Conservation (phyloP, 2,329 filamentous ascomycete species). For the Epichloe scottii region DNA sequence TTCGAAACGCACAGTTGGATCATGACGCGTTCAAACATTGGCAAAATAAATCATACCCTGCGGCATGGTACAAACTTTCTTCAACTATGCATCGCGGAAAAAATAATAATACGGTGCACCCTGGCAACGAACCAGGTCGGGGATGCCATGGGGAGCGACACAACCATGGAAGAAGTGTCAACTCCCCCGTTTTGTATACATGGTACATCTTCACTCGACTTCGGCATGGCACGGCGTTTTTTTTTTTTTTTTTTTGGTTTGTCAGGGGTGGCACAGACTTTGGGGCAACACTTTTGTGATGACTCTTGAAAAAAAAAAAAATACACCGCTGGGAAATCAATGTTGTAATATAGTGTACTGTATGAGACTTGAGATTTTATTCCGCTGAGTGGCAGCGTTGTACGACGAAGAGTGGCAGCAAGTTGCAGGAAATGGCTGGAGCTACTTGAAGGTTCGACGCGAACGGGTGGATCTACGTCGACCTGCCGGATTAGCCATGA, state of each 20-base stretch:
- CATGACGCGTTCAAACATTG: too few relatives aligned
- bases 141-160: neutral
- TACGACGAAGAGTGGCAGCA: neutral
- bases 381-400: neutral
- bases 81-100: neutral
- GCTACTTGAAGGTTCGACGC: too few relatives aligned
- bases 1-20: too few relatives aligned
- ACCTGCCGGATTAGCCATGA: too few relatives aligned
- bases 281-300: slow-evolving; percentile 9
- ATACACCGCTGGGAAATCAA: slow-evolving; percentile 16
- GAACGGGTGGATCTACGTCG: too few relatives aligned
- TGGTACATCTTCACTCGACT: slow-evolving; percentile 42
- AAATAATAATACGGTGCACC: neutral
- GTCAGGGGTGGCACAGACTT: slow-evolving; percentile 8
- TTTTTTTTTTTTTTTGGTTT: slow-evolving; percentile 7
- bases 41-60: too few relatives aligned
- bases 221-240: slow-evolving; percentile 40
- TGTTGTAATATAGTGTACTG: slow-evolving; percentile 9
- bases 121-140: neutral
- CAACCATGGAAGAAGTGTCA: neutral
- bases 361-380: neutral
- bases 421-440: too few relatives aligned
- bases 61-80: too few relatives aligned
- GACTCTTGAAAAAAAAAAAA: neutral
- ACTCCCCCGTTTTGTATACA: slow-evolving; percentile 20